phyloP scores from a whole-genome alignment of 176 grass and related monocot genomes.

The Carex myosuroides region DNA sequence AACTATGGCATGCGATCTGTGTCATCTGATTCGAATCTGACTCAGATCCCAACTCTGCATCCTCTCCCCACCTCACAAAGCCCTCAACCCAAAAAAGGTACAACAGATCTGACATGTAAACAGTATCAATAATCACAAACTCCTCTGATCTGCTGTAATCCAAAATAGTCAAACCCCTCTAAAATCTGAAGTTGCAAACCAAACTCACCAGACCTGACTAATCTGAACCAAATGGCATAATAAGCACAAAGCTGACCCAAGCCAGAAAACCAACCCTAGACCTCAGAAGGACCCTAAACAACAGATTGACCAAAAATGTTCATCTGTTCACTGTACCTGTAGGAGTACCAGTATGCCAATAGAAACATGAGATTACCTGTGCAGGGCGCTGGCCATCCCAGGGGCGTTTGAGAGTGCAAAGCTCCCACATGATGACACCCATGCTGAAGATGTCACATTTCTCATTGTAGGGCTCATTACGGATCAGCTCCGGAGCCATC shows the following conservation, averaged over 20 bases:
- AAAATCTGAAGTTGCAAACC: neutral
- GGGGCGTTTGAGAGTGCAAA: constrained; percentile 85
- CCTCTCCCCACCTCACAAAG: neutral
- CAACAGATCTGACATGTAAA: neutral
- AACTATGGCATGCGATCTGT: neutral
- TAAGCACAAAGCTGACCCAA: neutral
- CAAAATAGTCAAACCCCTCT: neutral
- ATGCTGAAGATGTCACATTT: constrained; percentile 98
- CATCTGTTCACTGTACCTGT: neutral
- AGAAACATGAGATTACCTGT: constrained; percentile 42
- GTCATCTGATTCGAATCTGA: neutral
- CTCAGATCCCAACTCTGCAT: neutral
- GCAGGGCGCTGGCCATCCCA: constrained; percentile 81
- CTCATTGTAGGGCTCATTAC: constrained; percentile 79
- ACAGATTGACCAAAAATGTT: constrained; percentile 4
- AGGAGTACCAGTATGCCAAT: neutral
- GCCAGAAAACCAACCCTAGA: neutral
- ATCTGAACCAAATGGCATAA: neutral
- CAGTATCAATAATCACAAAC: neutral
- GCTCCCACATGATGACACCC: constrained; percentile 99
- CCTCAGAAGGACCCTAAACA: neutral
- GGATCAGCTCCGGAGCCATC: constrained; percentile 99
- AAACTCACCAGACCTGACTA: neutral
- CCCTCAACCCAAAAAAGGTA: neutral
- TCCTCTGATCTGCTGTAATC: neutral